Conservation (phyloP, 768 basidiomycete genomes). For the Cubamyces lactineus region DNA sequence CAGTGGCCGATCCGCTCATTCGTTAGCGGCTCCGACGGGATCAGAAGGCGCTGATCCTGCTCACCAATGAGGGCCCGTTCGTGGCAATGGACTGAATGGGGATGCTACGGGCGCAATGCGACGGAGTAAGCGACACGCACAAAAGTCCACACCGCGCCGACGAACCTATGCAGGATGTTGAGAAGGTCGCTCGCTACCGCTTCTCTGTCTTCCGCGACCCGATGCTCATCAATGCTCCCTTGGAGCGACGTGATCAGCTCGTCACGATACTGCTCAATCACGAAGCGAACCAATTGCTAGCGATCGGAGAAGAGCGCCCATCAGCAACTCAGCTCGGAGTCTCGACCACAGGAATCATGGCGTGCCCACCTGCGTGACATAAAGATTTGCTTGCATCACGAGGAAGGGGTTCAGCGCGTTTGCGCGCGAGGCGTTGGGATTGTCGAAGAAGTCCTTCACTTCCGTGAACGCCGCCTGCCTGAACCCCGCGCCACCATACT, state of each 20-base stretch:
- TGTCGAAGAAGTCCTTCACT: slow-evolving; percentile 90
- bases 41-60: slow-evolving; percentile 23
- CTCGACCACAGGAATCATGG: background rate
- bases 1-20: slow-evolving; percentile 20
- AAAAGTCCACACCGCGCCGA: slow-evolving; percentile 2
- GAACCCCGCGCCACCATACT: slow-evolving; percentile 73
- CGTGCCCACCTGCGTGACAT: slow-evolving; percentile 81
- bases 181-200: slow-evolving; percentile 86
- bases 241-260: slow-evolving; percentile 75
- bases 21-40: slow-evolving; percentile 8
- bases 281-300: slow-evolving; percentile 91
- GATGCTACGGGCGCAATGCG: slow-evolving; percentile 52
- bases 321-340: slow-evolving; percentile 14
- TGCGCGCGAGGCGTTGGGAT: slow-evolving; percentile 83
- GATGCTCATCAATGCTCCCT: slow-evolving; percentile 63
- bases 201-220: slow-evolving; percentile 74
- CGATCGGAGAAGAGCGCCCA: background rate
- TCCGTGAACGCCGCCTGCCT: slow-evolving; percentile 84
- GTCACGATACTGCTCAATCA: slow-evolving; percentile 90
- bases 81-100: slow-evolving; percentile 93
- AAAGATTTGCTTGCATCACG: slow-evolving; percentile 91
- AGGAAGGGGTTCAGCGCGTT: slow-evolving; percentile 89
- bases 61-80: slow-evolving; percentile 78
- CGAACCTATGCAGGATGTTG: slow-evolving; percentile 79
- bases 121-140: slow-evolving; percentile 9